A percentile compares a stretch with the other conserved stretches of the same genome.
Conservation (phyloP, 139 green algal species). For the Volvox reticuliferus region DNA sequence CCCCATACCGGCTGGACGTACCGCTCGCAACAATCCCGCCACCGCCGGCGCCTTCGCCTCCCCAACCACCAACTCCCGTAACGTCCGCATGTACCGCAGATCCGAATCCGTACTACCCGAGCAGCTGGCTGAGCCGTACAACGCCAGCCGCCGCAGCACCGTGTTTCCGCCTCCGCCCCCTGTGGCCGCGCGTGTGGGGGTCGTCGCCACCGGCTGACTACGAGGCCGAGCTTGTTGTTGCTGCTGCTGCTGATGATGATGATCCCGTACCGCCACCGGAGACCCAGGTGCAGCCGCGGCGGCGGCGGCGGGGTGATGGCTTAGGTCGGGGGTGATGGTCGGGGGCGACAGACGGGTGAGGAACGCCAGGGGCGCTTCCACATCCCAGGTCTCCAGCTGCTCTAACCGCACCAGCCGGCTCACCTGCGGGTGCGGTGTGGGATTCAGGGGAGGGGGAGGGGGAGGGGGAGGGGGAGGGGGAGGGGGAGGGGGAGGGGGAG, state of each 20-base stretch:
- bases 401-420: constrained; percentile 19
- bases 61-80: constrained; percentile 42
- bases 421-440: not conserved
- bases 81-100: not conserved
- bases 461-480: too few species aligned
- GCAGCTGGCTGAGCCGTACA: constrained; percentile 14
- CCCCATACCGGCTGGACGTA: not conserved
- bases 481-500: too few species aligned
- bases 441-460: too few species aligned
- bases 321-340: too few species aligned
- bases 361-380: constrained; percentile 7
- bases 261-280: too few species aligned
- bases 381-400: constrained; percentile 45
- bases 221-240: not conserved
- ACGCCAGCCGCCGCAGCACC: constrained; percentile 17
- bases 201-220: too few species aligned
- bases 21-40: not conserved
- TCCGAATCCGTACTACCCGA: not conserved
- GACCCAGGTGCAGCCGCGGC: not conserved
- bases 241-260: not conserved
- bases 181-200: not conserved
- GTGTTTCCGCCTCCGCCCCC: not conserved
- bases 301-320: not conserved
- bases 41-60: not conserved
- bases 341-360: not conserved